These are phyloP conservation scores for Eucalyptus paniculata DNA, from an alignment of 345 rosid species.

Conservation along the genomic window DNA sequence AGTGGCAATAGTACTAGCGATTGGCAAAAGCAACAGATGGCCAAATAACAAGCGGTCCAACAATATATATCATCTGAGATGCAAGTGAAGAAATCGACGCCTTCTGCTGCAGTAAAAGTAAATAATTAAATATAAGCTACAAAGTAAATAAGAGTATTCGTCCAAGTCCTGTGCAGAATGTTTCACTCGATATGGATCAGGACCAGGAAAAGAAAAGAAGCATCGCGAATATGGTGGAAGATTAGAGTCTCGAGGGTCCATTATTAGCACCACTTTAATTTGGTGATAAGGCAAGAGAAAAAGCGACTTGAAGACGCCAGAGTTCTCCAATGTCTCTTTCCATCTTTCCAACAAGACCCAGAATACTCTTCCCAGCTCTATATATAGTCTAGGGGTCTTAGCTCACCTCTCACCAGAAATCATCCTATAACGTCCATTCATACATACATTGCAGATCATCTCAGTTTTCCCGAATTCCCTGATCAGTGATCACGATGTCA, in stretches of 20 bases:
- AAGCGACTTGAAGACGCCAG: not conserved
- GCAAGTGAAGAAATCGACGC: not conserved
- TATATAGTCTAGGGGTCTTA: not conserved
- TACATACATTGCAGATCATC: not conserved
- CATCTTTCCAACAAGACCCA: not conserved
- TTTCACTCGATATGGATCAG: not conserved
- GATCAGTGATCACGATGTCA: not conserved
- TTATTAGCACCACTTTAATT: not conserved
- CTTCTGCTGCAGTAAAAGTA: not conserved
- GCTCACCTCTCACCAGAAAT: not conserved
- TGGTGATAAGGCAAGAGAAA: not conserved
- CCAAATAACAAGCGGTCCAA: not conserved
- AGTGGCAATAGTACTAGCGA: not conserved
- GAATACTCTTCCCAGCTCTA: not conserved
- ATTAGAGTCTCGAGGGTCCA: not conserved
- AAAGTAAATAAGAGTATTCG: not conserved
- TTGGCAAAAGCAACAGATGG: not conserved
- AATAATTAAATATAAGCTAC: not conserved
- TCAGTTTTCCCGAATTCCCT: not conserved
- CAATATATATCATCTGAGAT: not conserved
- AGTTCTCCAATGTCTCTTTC: not conserved
- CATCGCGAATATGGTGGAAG: not conserved
- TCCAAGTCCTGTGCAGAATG: not conserved
- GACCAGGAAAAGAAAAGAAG: not conserved
- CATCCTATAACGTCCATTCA: not conserved